phyloP scores from a whole-genome alignment of 2,329 filamentous ascomycete species.

The Penicillium italicum region DNA sequence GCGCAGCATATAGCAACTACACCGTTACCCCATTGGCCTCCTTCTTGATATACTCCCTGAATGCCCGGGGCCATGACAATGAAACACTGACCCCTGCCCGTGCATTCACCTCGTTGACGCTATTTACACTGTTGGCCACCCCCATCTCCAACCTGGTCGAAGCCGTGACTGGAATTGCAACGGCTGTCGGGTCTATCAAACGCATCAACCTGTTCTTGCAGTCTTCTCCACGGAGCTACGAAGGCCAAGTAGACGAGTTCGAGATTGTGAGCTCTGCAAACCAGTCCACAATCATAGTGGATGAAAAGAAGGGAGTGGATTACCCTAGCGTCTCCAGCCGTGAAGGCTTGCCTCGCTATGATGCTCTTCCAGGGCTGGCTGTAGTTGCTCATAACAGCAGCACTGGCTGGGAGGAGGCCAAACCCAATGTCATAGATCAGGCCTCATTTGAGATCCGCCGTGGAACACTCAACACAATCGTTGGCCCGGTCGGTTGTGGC shows the following conservation, averaged over 20 bases:
- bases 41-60: conserved; percentile 9
- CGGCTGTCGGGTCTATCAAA: conserved; percentile 4
- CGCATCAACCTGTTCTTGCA: conserved; percentile 10
- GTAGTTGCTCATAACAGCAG: not conserved
- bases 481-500: not conserved
- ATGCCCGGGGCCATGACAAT: not conserved
- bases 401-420: conserved; percentile 1
- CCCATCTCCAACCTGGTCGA: conserved; percentile 5
- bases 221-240: not conserved
- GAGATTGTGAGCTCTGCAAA: not conserved
- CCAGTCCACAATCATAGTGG: not conserved
- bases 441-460: not conserved
- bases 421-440: not conserved
- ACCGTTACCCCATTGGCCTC: conserved; percentile 7
- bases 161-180: conserved; percentile 3
- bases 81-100: conserved; percentile 3
- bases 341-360: not conserved
- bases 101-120: conserved; percentile 14
- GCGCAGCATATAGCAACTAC: conserved; percentile 3
- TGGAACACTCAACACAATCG: not conserved
- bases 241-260: not conserved
- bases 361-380: not conserved
- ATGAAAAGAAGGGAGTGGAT: not conserved
- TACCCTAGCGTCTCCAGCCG: not conserved
- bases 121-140: conserved; percentile 6